Conservation (phyloP, 306 rosid genomes). For the Quercus agrifolia region DNA sequence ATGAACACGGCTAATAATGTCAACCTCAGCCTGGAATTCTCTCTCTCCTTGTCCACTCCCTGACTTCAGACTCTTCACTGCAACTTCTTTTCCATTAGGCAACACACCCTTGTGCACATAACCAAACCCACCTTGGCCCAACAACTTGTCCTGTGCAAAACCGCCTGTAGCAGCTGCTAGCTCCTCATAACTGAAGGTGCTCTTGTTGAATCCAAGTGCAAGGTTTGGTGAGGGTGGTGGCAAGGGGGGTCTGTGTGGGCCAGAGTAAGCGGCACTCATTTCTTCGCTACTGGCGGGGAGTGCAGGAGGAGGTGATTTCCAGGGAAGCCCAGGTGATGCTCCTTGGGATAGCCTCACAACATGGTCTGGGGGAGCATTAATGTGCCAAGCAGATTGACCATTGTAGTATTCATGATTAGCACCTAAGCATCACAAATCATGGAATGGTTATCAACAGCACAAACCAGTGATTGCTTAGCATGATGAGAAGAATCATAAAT, state of each 20-base stretch:
- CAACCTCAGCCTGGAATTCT: conserved; percentile 87
- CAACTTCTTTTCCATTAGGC: conserved; percentile 73
- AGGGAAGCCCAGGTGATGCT: conserved; percentile 27
- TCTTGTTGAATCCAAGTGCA: conserved; percentile 58
- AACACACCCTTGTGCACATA: conserved; percentile 81
- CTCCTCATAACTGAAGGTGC: conserved; percentile 78
- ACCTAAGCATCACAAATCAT: not conserved
- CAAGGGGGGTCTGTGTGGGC: conserved; percentile 31
- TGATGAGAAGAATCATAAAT: too few species aligned
- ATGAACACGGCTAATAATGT: conserved; percentile 80
- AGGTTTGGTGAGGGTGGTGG: conserved; percentile 78
- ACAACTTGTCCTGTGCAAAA: conserved; percentile 44
- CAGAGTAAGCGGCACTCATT: conserved; percentile 38
- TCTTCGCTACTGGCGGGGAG: conserved; percentile 39
- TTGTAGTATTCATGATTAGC: conserved; percentile 42
- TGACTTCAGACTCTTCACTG: conserved; percentile 71
- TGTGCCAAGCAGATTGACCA: conserved; percentile 37
- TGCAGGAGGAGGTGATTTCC: conserved; percentile 46
- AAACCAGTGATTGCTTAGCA: too few species aligned
- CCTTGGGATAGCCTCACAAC: conserved; percentile 47
- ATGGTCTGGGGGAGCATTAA: conserved; percentile 39
- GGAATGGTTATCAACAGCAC: too few species aligned
- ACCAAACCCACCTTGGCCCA: conserved; percentile 93
- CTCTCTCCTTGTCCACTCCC: conserved; percentile 83
- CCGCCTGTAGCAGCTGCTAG: conserved; percentile 63